Evolutionary conservation across 2,329 filamentous ascomycete genomes (phyloP), one percentile per base, ranked within the genome.

Genomic region (Simplicillium sp.): DNA sequence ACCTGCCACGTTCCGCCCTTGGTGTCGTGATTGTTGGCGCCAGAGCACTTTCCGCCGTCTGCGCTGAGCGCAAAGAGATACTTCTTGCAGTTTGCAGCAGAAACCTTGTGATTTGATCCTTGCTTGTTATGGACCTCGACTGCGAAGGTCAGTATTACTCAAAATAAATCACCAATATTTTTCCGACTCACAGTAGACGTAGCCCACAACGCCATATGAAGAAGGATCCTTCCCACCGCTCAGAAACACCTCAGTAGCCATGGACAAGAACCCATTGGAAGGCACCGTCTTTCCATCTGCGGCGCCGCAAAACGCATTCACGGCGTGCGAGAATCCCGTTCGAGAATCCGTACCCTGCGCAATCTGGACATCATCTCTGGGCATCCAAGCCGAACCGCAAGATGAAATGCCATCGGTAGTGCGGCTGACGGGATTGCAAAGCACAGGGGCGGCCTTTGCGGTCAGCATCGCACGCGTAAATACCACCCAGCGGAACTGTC

Each of bases 1-100:
- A 49, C 47, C 34, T 49, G 47, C 47, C 47, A 49, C 8, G 47
- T 49, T 7, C 47, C 47, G 16, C 47, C 47, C 17, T 47, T 49
- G 31, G 47, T 49, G 37, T 49, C 47, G 25, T 38, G 32, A 39
- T 49, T 49, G 36, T 37, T 35, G 29, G 35, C 45, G 11, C 45
- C 47, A 32, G 47, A 47, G 37, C 47, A 49, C 40, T 44, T 44
- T 11, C 47, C 47, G 5, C 47, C 47, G 8, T 45, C 43, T 4
- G 32, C 39, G 38, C 45, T 46, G 11, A 49, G 36, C 11, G 45
- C 45, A 16, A 43, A 37, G 28, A 49, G 29, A 29, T 46, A 43
- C 20, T 29, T 36, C 14, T 32, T 14, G 15, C 38, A 39, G 29
- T 13, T 11, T 9, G 32, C 4, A n/a, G 34, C 15, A 35, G 40